These are phyloP conservation scores for Tripterygium wilfordii DNA, from an alignment of 177 flowering plant species.

Conservation along the genomic window DNA sequence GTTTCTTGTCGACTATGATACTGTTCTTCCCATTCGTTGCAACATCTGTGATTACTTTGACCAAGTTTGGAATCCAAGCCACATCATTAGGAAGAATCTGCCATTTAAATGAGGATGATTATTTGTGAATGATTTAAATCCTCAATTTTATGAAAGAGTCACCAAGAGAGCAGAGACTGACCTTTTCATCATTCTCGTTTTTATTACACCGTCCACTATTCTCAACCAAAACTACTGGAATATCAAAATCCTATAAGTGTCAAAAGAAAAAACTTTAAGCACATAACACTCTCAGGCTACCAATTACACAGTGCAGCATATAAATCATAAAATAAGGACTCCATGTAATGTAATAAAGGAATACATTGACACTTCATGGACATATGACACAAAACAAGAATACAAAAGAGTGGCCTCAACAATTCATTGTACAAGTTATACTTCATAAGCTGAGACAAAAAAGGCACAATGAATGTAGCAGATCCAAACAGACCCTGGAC, in stretches of 20 bases:
- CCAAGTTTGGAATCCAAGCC: conserved; percentile 81
- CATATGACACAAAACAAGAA: no score
- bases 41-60: conserved; percentile 53
- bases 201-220: conserved; percentile 92
- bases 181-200: conserved; percentile 88
- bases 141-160: neutral
- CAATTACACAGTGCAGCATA: no score
- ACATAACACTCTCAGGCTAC: no score
- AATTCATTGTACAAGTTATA: no score
- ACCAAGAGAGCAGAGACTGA: conserved; percentile 9
- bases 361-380: no score
- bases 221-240: conserved; percentile 89
- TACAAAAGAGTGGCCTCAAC: no score
- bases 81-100: conserved; percentile 88
- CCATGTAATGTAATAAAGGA: no score
- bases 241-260: conserved; percentile 29
- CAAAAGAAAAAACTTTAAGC: neutral
- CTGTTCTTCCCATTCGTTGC: conserved; percentile 62
- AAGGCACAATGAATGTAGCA: no score
- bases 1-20: conserved; percentile 64
- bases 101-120: neutral
- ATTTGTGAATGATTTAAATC: neutral
- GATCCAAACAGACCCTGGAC: no score
- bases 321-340: no score
- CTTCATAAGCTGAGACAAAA: no score